Base-by-base conservation (phyloP, 2,329 filamentous ascomycete species). In the Aspergillus sp. region DNA sequence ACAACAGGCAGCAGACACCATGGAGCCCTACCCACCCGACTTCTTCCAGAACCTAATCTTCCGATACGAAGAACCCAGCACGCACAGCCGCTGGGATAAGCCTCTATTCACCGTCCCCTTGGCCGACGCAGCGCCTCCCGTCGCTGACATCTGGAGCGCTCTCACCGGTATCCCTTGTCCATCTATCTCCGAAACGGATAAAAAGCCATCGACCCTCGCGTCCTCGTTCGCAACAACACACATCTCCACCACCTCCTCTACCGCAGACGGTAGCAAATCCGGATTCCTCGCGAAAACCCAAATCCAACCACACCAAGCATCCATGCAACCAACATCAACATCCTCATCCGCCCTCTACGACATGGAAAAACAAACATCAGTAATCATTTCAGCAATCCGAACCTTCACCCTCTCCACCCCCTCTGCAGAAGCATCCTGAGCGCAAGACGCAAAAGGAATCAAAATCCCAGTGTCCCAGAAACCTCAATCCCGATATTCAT, bases 51-150 rank as follows among this genome's bases (percentile, higher is more conserved):
- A 88, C 67, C 81, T 89, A 49, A 81, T 87, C 65, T 88, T 86
- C 73, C 80, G 86, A 59, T 88, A 87, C 69, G 86, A 89, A 75
- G 86, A 88, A 74, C 86, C 86, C n/a, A 86, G 85, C 68, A 85
- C 84, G 42, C 85, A 87, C 80, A 85, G 80, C 52, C 80, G 86
- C 54, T 89, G 86, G 86, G 86, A 89, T 70, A 85, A 85, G 52
- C 86, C 86, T 0, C 80, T 88, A 20, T 89, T 88, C 76, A 86
- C 84, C 10, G 81, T 88, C 1, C 81, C 84, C 6, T 82, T 80
- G 65, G 78, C 81, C 58, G 86, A 88, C 67, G 69, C 78, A 6
- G 77, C 78, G 16, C 84, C 85, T 6, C 85, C 85, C 11, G 79
- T 79, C 60, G 81, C 84, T 49, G 81, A 83, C 47, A 88, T 89